These are phyloP conservation scores for Tetrapisispora taiwanensis DNA, from an alignment of 805 yeast species.

Conservation along the genomic window DNA sequence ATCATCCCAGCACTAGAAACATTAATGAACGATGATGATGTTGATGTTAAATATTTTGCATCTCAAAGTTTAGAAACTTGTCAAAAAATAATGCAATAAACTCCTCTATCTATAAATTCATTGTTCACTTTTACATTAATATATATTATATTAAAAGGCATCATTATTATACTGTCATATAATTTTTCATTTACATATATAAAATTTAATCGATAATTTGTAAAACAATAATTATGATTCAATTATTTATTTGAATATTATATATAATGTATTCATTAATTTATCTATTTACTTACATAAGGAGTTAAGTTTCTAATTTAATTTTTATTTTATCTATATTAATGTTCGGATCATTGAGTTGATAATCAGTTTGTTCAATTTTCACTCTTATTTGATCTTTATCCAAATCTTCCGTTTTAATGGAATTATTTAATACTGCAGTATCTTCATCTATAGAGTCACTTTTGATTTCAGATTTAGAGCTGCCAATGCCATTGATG, in stretches of 20 bases:
- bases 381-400: not conserved
- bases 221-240: no score
- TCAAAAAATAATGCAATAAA: conserved; percentile 6
- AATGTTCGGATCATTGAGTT: not conserved
- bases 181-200: not conserved
- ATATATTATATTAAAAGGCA: not conserved
- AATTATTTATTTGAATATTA: not conserved
- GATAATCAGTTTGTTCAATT: not conserved
- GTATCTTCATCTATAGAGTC: not conserved
- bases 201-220: not conserved
- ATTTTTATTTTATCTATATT: not conserved
- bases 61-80: conserved; percentile 44
- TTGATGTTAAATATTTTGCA: conserved; percentile 85
- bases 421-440: not conserved
- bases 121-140: not conserved
- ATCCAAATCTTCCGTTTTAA: not conserved
- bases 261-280: not conserved
- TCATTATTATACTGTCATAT: not conserved
- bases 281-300: not conserved
- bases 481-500: conserved; percentile 3
- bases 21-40: conserved; percentile 63
- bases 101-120: not conserved
- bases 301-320: not conserved
- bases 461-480: not conserved
- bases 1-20: conserved; percentile 57